phyloP scores from a whole-genome alignment of 2,329 filamentous ascomycete genomes.

The Ustilaginoidea virens region DNA sequence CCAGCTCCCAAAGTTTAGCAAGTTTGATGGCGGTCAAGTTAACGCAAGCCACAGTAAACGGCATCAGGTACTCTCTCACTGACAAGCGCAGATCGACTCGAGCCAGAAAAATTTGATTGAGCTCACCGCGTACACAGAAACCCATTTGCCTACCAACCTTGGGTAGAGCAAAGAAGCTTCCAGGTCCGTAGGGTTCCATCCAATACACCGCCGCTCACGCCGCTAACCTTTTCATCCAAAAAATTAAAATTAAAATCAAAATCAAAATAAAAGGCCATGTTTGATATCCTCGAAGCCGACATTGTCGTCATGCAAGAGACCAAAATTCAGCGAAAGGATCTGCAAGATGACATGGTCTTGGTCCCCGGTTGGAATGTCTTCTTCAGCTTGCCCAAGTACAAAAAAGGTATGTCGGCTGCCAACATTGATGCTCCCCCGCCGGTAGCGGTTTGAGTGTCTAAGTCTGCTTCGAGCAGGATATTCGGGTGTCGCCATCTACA shows the following conservation, averaged over 20 bases:
- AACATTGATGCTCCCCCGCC: background rate
- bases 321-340: constrained; percentile 87
- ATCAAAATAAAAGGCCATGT: too few species aligned
- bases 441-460: background rate
- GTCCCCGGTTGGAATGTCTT: constrained; percentile 92
- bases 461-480: constrained; percentile 48
- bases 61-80: constrained; percentile 42
- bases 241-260: too few species aligned
- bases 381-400: constrained; percentile 83
- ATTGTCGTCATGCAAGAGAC: constrained; percentile 92
- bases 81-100: constrained; percentile 4
- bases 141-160: constrained; percentile 73
- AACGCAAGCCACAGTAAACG: constrained; percentile 43
- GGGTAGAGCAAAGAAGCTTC: constrained; percentile 56
- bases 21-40: background rate
- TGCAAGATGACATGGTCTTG: constrained; percentile 90
- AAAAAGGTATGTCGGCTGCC: constrained; percentile 54
- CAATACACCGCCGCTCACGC: background rate
- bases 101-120: background rate
- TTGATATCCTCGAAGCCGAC: constrained; percentile 81
- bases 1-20: background rate
- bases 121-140: constrained; percentile 34
- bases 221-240: background rate
- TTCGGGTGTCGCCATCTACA: constrained; percentile 91
- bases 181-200: constrained; percentile 34